Evolutionary conservation across 108 stramenopile species (phyloP).

Genomic region (Fragilaria crotonensis): DNA sequence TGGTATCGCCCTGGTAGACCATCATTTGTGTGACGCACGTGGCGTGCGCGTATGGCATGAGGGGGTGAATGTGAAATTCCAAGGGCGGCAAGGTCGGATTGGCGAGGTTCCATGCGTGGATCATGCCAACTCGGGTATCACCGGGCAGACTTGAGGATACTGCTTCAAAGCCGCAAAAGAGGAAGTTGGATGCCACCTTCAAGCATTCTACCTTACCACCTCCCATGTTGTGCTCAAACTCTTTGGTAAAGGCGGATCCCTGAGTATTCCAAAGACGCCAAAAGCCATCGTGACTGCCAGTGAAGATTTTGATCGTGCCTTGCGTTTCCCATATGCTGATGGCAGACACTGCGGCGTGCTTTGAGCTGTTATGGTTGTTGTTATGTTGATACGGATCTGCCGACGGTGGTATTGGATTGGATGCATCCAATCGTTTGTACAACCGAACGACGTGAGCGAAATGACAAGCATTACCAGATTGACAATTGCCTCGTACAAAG

Average conservation of each 20-base stretch:
- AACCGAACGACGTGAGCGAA: constrained; percentile 65
- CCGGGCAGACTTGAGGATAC: constrained; percentile 30
- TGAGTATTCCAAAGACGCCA: constrained; percentile 76
- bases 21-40: constrained; percentile 37
- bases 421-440: constrained; percentile 50
- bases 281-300: constrained; percentile 74
- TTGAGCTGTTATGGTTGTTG: constrained; percentile 12
- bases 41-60: constrained; percentile 66
- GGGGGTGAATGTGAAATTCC: constrained; percentile 66
- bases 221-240: constrained; percentile 76
- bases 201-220: constrained; percentile 55
- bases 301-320: constrained; percentile 74
- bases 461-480: constrained; percentile 38
- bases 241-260: constrained; percentile 42
- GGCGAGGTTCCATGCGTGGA: constrained; percentile 75
- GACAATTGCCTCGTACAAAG: constrained; percentile 52
- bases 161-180: constrained; percentile 79
- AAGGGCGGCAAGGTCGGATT: constrained; percentile 62
- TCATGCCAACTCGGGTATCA: constrained; percentile 66
- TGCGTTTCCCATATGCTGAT: constrained; percentile 72
- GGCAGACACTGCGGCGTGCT: constrained; percentile 42
- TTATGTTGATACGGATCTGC: constrained; percentile 15
- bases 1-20: constrained; percentile 31
- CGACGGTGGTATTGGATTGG: constrained; percentile 26
- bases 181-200: constrained; percentile 47